These are phyloP conservation scores for Dimocarpus longan DNA, from an alignment of 345 rosid species.

Conservation along the genomic window DNA sequence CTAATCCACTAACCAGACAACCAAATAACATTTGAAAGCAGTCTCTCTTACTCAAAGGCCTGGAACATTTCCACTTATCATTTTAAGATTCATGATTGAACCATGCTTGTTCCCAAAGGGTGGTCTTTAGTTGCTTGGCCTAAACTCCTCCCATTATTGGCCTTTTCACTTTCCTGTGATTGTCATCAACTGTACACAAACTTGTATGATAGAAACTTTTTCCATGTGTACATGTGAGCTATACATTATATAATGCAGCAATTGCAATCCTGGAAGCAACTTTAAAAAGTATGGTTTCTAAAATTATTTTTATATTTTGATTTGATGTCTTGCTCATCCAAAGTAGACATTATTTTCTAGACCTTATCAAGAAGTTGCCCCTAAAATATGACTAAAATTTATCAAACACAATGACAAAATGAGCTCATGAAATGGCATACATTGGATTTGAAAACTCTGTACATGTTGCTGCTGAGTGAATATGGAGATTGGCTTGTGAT, in stretches of 20 bases:
- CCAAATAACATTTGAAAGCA: conserved; percentile 18
- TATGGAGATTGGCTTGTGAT: background rate
- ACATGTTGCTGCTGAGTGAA: background rate
- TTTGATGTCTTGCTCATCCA: background rate
- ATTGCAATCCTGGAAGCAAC: background rate
- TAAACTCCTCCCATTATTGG: conserved; percentile 26
- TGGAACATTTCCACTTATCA: conserved; percentile 23
- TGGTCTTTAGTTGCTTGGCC: conserved; percentile 32
- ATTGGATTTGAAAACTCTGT: background rate
- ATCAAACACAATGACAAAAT: background rate
- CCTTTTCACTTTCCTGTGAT: background rate
- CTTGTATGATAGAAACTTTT: background rate
- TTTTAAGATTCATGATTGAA: conserved; percentile 20
- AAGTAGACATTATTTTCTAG: no score
- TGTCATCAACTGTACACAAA: conserved; percentile 5
- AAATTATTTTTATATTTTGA: background rate
- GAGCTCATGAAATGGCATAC: background rate
- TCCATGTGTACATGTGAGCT: background rate
- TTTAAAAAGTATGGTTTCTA: background rate
- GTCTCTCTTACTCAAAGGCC: conserved; percentile 24
- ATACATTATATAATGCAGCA: no score
- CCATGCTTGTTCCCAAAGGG: conserved; percentile 32
- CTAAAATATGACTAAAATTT: background rate
- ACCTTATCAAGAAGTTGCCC: background rate
- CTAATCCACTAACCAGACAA: conserved; percentile 29